Conservation (phyloP, 352 stramenopile species). For the Phytopythium vexans region DNA sequence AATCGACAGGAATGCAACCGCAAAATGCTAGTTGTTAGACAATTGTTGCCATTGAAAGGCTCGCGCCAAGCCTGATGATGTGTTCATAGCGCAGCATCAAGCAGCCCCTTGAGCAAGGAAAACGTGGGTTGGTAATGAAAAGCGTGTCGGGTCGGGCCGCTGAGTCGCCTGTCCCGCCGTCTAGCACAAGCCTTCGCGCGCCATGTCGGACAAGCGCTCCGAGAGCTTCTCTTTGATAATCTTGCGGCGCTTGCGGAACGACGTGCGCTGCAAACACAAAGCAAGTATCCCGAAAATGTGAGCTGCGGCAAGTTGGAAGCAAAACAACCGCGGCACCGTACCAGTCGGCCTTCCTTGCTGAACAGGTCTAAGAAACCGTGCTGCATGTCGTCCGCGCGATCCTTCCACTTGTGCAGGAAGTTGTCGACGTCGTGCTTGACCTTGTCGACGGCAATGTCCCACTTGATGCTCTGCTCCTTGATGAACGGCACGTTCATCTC, state of each 20-base stretch:
- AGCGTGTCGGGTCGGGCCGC: neutral
- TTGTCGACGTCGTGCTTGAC: constrained; percentile 76
- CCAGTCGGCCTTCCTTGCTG: constrained; percentile 68
- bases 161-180: neutral
- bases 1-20: too few relatives aligned
- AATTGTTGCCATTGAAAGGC: too few relatives aligned
- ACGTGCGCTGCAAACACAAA: constrained; percentile 42
- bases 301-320: neutral
- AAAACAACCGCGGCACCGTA: constrained; percentile 20
- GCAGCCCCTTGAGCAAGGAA: too few relatives aligned
- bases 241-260: constrained; percentile 77
- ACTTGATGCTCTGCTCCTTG: constrained; percentile 87
- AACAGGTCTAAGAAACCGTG: constrained; percentile 76
- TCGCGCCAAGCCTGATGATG: too few relatives aligned
- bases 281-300: neutral
- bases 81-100: too few relatives aligned
- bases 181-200: constrained; percentile 73
- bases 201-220: constrained; percentile 70
- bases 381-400: constrained; percentile 79
- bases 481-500: constrained; percentile 92
- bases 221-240: constrained; percentile 76
- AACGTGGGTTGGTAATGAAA: too few relatives aligned
- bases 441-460: constrained; percentile 85
- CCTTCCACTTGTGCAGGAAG: constrained; percentile 76
- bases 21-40: too few relatives aligned